These are phyloP conservation scores for Primulina tabacum DNA, from an alignment of 257 asterid species.

Conservation along the genomic window DNA sequence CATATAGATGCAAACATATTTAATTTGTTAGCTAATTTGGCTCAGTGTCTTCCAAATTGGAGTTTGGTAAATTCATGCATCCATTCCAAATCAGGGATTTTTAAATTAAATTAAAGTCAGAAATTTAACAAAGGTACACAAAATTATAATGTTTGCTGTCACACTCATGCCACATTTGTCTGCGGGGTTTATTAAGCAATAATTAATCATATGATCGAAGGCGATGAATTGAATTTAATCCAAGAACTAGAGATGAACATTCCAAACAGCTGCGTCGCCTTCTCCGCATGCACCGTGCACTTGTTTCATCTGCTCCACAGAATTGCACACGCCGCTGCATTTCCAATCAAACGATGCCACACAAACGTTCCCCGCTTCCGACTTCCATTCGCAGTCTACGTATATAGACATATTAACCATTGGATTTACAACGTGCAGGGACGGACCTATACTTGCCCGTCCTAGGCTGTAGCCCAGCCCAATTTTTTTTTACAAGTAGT, in stretches of 20 bases:
- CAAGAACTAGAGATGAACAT: slow-evolving; percentile 25
- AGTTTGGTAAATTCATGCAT: too few species aligned
- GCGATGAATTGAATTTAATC: not conserved
- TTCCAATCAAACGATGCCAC: slow-evolving; percentile 82
- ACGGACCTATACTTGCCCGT: too few species aligned
- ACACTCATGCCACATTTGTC: too few species aligned
- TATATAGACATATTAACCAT: not conserved
- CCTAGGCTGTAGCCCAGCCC: too few species aligned
- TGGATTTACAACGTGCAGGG: too few species aligned
- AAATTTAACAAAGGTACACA: too few species aligned
- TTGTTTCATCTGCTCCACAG: slow-evolving; percentile 62
- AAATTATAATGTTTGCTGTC: too few species aligned
- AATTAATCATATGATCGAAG: not conserved
- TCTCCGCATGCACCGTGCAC: slow-evolving; percentile 72
- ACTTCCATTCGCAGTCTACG: slow-evolving; percentile 54
- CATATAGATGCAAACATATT: not conserved
- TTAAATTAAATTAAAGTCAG: too few species aligned
- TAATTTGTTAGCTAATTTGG: too few species aligned
- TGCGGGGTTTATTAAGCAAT: not conserved
- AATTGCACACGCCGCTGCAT: slow-evolving; percentile 81
- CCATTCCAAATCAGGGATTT: too few species aligned
- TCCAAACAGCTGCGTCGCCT: slow-evolving; percentile 62
- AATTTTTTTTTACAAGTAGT: too few species aligned
- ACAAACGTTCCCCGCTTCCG: slow-evolving; percentile 53
- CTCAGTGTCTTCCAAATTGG: too few species aligned